These are phyloP conservation scores for Bipolaris victoriae DNA, from an alignment of 2,329 filamentous ascomycete genomes.

Conservation along the genomic window DNA sequence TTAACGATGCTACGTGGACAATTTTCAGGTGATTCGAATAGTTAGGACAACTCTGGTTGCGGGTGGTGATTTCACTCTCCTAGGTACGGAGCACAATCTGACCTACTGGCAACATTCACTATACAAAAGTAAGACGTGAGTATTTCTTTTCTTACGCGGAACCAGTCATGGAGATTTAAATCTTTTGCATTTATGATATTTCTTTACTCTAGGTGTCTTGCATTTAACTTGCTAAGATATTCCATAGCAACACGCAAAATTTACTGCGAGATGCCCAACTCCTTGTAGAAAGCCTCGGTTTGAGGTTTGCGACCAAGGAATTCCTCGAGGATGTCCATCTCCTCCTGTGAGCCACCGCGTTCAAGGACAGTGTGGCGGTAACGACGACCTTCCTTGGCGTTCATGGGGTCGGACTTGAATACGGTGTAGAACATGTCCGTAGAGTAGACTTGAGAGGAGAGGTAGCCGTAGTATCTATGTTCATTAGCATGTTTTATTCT, in stretches of 20 bases:
- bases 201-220: too few species aligned
- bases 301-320: slow-evolving; percentile 79
- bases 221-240: too few species aligned
- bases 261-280: slow-evolving; percentile 63
- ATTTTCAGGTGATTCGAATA: too few species aligned
- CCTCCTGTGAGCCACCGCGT: slow-evolving; percentile 77
- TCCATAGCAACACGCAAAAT: neutral
- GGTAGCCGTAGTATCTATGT: slow-evolving; percentile 67
- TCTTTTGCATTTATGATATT: too few species aligned
- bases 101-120: too few species aligned
- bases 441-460: slow-evolving; percentile 76
- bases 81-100: too few species aligned
- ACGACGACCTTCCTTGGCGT: slow-evolving; percentile 72
- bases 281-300: slow-evolving; percentile 79
- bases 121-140: too few species aligned
- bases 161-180: too few species aligned
- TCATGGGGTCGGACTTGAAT: slow-evolving; percentile 80
- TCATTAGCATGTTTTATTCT: neutral
- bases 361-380: slow-evolving; percentile 82
- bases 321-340: slow-evolving; percentile 79
- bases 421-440: slow-evolving; percentile 85
- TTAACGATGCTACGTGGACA: too few species aligned
- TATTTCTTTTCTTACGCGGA: too few species aligned
- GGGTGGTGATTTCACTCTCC: too few species aligned
- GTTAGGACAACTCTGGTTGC: too few species aligned